Conservation (phyloP, 129 eudicot genomes). For the Logfia minima region DNA sequence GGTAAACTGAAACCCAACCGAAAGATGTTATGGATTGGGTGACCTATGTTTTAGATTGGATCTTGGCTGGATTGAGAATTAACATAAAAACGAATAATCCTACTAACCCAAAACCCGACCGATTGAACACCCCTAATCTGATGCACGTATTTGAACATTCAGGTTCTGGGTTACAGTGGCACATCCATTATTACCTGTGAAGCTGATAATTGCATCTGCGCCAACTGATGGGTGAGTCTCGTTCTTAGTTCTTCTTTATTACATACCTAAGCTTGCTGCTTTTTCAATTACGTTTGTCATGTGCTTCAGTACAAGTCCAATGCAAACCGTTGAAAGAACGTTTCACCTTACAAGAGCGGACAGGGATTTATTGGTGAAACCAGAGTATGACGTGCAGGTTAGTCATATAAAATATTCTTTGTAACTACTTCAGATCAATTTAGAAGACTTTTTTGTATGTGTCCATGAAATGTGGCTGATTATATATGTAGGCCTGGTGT, state of each 20-base stretch:
- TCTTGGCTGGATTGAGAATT: no score
- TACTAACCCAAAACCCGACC: no score
- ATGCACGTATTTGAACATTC: constrained; percentile 36
- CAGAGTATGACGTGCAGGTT: constrained; percentile 91
- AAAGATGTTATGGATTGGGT: no score
- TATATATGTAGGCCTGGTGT: constrained; percentile 80
- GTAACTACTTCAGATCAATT: neutral
- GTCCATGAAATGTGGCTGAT: constrained; percentile 16
- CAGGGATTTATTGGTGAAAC: constrained; percentile 67
- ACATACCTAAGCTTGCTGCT: neutral
- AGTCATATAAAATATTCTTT: constrained; percentile 8
- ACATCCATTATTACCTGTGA: constrained; percentile 75
- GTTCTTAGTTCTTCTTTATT: neutral
- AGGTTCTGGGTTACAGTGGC: constrained; percentile 77
- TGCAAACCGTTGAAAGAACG: constrained; percentile 71
- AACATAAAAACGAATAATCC: no score
- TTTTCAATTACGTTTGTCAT: neutral
- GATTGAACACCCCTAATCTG: neutral
- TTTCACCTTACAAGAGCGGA: constrained; percentile 83
- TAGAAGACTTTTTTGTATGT: neutral
- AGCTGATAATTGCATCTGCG: constrained; percentile 58
- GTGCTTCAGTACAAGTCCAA: constrained; percentile 63
- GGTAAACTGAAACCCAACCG: no score
- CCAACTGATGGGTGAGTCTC: constrained; percentile 86
- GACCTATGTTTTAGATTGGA: no score